These are phyloP conservation scores for Trichoderma sp. DNA, from an alignment of 2,329 filamentous ascomycete species.

Conservation along the genomic window DNA sequence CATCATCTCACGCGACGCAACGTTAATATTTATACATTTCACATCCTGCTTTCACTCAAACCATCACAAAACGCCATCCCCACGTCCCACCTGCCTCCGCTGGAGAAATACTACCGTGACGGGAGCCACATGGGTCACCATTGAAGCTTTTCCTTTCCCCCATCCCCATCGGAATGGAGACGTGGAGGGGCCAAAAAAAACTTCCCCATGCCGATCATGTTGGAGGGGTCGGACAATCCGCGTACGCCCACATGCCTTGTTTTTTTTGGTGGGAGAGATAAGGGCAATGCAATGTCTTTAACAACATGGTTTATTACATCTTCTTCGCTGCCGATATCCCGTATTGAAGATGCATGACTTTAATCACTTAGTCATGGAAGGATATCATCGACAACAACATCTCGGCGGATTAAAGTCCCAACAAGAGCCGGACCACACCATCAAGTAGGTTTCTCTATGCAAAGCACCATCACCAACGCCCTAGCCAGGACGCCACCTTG, in stretches of 20 bases:
- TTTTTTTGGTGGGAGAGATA: neutral
- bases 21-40: neutral
- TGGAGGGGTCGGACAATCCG: slow-evolving; percentile 15
- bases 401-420: neutral
- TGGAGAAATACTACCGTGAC: neutral
- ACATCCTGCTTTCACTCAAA: neutral
- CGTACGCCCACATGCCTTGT: neutral
- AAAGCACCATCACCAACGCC: neutral
- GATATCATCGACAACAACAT: neutral
- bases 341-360: neutral
- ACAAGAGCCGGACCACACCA: slow-evolving; percentile 12
- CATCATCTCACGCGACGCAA: neutral
- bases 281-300: neutral
- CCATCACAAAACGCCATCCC: neutral
- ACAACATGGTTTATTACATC: neutral
- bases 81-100: slow-evolving; percentile 3
- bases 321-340: neutral
- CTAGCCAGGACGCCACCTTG: neutral
- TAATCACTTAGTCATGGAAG: neutral
- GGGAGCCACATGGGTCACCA: slow-evolving; percentile 9
- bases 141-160: neutral
- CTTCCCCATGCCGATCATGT: slow-evolving; percentile 10
- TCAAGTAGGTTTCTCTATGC: neutral
- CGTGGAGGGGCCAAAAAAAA: slow-evolving; percentile 3
- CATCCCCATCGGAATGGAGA: slow-evolving; percentile 11